A percentile compares a stretch with the other conserved stretches of the same genome.
These are phyloP conservation scores for Lichina pygmaea DNA, from an alignment of 495 filamentous ascomycete genomes.

Conservation along the genomic window DNA sequence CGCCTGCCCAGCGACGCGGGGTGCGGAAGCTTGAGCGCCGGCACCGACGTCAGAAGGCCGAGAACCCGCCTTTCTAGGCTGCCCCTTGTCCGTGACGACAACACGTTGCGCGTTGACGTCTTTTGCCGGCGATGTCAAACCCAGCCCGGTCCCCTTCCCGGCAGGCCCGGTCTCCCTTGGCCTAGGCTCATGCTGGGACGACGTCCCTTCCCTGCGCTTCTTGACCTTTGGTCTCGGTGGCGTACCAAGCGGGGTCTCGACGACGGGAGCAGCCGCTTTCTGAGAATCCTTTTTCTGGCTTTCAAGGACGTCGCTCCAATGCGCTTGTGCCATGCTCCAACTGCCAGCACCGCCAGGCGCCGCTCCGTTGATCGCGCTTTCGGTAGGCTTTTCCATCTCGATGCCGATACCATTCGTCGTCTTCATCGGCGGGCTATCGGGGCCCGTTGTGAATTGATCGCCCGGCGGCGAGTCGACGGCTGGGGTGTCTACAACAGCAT, in stretches of 20 bases:
- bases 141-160: too few species aligned
- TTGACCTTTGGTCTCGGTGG: not conserved
- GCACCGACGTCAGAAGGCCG: too few species aligned
- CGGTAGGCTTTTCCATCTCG: not conserved
- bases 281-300: slow-evolving; percentile 29
- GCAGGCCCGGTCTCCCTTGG: too few species aligned
- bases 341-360: slow-evolving; percentile 9
- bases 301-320: slow-evolving; percentile 33
- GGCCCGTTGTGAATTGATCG: slow-evolving; percentile 4
- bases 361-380: slow-evolving; percentile 2
- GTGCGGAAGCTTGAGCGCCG: too few species aligned
- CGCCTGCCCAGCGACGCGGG: too few species aligned
- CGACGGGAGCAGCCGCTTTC: slow-evolving; percentile 21
- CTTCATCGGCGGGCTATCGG: slow-evolving; percentile 4
- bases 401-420: not conserved
- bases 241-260: slow-evolving; percentile 11
- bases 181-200: too few species aligned
- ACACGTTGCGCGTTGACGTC: too few species aligned
- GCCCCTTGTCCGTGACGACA: too few species aligned
- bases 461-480: not conserved
- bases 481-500: slow-evolving; percentile 54
- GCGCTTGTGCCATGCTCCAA: slow-evolving; percentile 34
- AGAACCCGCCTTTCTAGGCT: too few species aligned
- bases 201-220: not conserved
- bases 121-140: too few species aligned